Evolutionary conservation across 257 asterid genomes (phyloP), one percentile per base, ranked within the genome.

Genomic region (Salvia splendens): DNA sequence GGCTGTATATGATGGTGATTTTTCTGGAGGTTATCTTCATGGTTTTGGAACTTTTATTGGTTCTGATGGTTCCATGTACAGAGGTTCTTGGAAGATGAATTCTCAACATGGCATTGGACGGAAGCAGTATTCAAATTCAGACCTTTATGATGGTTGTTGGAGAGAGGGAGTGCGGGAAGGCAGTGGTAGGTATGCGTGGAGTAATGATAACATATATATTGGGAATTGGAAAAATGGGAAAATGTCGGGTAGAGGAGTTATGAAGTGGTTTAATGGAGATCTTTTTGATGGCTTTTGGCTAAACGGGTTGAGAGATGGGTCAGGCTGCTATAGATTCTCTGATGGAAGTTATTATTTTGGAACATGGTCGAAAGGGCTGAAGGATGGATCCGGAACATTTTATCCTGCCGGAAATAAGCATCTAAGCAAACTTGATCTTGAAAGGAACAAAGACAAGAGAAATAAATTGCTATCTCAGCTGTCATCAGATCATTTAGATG

Each of bases 271-370:
- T 67, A 85, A 81, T 67, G 96, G 98, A 8, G 95, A 88, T 77
- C 81, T 87, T 47, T 94, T 81, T 66, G 98, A 94, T 68, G 99
- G 99, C 11, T 86, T 77, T 70, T 94, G 99, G 99, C 80, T 64
- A 30, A 82, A 91, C 48, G 98, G 99, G 51, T 71, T 77, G 72
- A 83, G 87, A 74, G 84, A 94, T 36, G 99, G 99, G 17, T 73
- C 92, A 41, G 99, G 99, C 46, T 84, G 86, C 63, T 88, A 85
- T 56, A 83, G 86, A 59, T 89, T 84, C 75, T 43, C 80, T 12
- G 98, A 91, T 73, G 98, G 96, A 71, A 87, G 95, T 79, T 94
- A 87, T 64, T 94, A 87, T 78, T 86, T 85, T 68, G 98, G 99
- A 62, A 83, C 86, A 55, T 94, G 98, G 99, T 84, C 96, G 51